Evolutionary conservation across 176 grass and related monocot genomes (phyloP).

Genomic region (Chloris gayana): DNA sequence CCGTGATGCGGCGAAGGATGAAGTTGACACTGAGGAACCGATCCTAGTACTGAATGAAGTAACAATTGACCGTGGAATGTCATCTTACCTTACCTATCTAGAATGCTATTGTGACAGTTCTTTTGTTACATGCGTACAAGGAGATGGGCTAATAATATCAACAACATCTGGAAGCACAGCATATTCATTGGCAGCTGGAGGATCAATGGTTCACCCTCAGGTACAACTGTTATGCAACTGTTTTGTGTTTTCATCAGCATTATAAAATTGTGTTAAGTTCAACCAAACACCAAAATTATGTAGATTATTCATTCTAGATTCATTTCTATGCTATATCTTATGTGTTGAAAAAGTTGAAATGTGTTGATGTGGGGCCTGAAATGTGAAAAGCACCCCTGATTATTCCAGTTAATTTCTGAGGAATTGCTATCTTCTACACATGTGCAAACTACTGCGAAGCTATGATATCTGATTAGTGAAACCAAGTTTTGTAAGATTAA

Average conservation of each 20-base stretch:
- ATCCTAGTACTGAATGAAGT: slow-evolving; percentile 91
- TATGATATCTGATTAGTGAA: slow-evolving; percentile 25
- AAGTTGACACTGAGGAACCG: slow-evolving; percentile 75
- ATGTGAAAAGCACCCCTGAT: not conserved
- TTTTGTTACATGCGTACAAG: slow-evolving; percentile 93
- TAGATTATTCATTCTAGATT: not conserved
- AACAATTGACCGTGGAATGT: slow-evolving; percentile 93
- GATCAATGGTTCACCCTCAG: slow-evolving; percentile 99
- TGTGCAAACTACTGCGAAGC: not conserved
- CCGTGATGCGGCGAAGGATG: slow-evolving; percentile 81
- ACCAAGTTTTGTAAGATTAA: slow-evolving; percentile 3
- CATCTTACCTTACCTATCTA: slow-evolving; percentile 90
- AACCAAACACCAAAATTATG: not conserved
- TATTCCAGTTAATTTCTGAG: slow-evolving; percentile 5
- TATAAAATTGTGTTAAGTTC: slow-evolving; percentile 13
- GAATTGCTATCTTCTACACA: not conserved
- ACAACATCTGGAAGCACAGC: slow-evolving; percentile 97
- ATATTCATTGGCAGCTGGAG: slow-evolving; percentile 94
- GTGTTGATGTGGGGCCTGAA: not conserved
- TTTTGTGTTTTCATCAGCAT: slow-evolving; percentile 15
- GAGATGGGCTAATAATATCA: slow-evolving; percentile 89
- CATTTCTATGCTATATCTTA: slow-evolving; percentile 1
- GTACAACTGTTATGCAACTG: slow-evolving; percentile 30
- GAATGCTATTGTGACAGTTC: slow-evolving; percentile 95
- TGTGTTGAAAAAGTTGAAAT: not conserved